Percentiles rank a stretch among this genome's conserved stretches.
Evolutionary conservation across 2,329 filamentous ascomycete species (phyloP).

Genomic region (Talaromyces rugulosus): DNA sequence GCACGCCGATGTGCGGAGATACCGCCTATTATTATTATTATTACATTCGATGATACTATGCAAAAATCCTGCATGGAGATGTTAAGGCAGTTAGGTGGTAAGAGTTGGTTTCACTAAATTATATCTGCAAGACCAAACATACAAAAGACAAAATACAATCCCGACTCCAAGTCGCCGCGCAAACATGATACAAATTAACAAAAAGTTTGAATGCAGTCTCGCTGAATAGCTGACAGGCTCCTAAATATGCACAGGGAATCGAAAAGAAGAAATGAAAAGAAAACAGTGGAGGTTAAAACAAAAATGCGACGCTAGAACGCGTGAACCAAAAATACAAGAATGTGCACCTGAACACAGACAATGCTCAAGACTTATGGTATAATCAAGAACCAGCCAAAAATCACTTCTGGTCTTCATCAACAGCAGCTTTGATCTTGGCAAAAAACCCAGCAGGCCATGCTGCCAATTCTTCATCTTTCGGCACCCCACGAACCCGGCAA

Average conservation of each 20-base stretch:
- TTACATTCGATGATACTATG: neutral
- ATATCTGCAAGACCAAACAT: neutral
- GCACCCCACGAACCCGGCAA: constrained; percentile 53
- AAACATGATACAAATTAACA: constrained; percentile 6
- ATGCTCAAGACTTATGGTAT: neutral
- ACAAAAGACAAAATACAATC: neutral
- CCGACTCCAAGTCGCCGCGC: neutral
- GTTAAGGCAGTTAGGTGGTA: neutral
- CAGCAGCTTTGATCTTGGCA: constrained; percentile 43
- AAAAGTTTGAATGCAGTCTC: neutral
- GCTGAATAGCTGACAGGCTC: constrained; percentile 1
- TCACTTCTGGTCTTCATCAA: constrained; percentile 36
- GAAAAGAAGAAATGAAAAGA: constrained; percentile 1
- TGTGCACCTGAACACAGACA: constrained; percentile 1
- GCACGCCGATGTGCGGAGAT: constrained; percentile 11
- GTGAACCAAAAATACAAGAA: neutral
- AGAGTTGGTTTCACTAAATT: neutral
- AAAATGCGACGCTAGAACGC: constrained; percentile 12
- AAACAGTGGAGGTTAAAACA: neutral
- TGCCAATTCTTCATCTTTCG: constrained; percentile 53
- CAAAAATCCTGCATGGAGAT: neutral
- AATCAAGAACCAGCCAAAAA: neutral
- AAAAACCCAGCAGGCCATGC: constrained; percentile 47
- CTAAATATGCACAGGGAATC: constrained; percentile 11
- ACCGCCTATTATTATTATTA: neutral